phyloP scores from a whole-genome alignment of 192 early-diverging fungal species.

The Spizellomyces sp. region DNA sequence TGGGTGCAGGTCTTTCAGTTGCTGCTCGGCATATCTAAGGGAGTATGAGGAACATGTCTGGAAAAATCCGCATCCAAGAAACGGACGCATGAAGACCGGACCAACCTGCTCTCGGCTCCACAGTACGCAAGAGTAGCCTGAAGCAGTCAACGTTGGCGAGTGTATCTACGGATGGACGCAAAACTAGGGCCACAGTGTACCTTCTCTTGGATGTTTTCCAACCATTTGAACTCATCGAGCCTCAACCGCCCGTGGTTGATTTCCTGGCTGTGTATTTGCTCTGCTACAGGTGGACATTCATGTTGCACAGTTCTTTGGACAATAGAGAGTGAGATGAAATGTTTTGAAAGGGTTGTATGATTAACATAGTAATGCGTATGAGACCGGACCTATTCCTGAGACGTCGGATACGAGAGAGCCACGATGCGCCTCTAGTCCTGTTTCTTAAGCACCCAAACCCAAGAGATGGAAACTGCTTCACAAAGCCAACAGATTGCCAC shows the following conservation, averaged over 20 bases:
- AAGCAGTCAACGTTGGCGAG: background rate
- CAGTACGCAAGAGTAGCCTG: background rate
- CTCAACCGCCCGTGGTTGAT: conserved; percentile 7
- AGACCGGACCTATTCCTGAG: background rate
- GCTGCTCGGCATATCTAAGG: background rate
- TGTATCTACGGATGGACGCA: background rate
- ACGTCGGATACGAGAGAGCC: background rate
- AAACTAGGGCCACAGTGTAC: background rate
- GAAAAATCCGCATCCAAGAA: background rate
- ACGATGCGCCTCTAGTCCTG: background rate
- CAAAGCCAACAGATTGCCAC: too few relatives aligned
- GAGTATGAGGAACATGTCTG: background rate
- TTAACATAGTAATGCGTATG: background rate
- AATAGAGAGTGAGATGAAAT: background rate
- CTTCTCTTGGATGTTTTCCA: conserved; percentile 6
- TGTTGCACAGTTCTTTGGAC: background rate
- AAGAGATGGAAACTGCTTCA: too few relatives aligned
- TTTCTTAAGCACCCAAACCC: too few relatives aligned
- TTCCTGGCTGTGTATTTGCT: background rate
- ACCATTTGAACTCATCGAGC: conserved; percentile 18
- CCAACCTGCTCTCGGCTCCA: conserved; percentile 10
- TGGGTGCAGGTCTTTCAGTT: background rate
- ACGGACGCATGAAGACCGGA: background rate
- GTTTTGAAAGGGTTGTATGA: background rate
- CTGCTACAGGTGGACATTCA: background rate